Percentiles rank a stretch among this genome's conserved stretches.
Evolutionary conservation across 805 yeast genomes (phyloP).

Genomic region (Saccharomyces mikatae): DNA sequence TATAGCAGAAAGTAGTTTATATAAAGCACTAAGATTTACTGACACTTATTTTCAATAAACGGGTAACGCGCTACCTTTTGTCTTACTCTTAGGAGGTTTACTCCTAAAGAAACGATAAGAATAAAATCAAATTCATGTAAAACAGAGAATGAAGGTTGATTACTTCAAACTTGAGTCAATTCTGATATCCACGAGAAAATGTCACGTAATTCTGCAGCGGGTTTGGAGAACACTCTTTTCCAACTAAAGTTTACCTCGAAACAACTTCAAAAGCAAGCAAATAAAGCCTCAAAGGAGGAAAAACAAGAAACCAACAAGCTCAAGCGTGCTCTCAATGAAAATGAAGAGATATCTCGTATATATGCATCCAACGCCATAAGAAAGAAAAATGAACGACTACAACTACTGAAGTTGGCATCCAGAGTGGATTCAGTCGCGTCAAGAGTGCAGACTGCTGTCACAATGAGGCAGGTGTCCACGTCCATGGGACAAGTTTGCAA

Average conservation of each 20-base stretch:
- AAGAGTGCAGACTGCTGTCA: constrained; percentile 93
- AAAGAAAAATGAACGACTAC: constrained; percentile 78
- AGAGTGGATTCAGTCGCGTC: constrained; percentile 94
- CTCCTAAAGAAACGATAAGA: not conserved
- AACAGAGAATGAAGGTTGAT: not conserved
- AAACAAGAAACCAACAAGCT: constrained; percentile 77
- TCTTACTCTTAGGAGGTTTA: not conserved
- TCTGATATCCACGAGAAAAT: constrained; percentile 5
- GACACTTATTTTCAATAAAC: not conserved
- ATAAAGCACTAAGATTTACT: not conserved
- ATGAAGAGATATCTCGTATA: constrained; percentile 80
- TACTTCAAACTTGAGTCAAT: not conserved
- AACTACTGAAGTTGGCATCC: constrained; percentile 72
- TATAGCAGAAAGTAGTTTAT: not conserved
- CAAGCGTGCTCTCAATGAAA: constrained; percentile 47
- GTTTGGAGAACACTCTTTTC: constrained; percentile 30
- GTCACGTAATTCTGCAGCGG: constrained; percentile 28
- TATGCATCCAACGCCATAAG: constrained; percentile 96
- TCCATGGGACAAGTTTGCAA: constrained; percentile 88
- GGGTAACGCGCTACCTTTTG: not conserved
- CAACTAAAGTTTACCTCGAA: constrained; percentile 75
- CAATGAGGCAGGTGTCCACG: constrained; percentile 91
- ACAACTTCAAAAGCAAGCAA: constrained; percentile 82
- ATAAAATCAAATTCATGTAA: not conserved
- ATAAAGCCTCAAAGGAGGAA: constrained; percentile 86